Percentiles rank a stretch among this genome's conserved stretches.
Evolutionary conservation across 108 stramenopile genomes (phyloP).

Genomic region (Schizochytrium sp.): DNA sequence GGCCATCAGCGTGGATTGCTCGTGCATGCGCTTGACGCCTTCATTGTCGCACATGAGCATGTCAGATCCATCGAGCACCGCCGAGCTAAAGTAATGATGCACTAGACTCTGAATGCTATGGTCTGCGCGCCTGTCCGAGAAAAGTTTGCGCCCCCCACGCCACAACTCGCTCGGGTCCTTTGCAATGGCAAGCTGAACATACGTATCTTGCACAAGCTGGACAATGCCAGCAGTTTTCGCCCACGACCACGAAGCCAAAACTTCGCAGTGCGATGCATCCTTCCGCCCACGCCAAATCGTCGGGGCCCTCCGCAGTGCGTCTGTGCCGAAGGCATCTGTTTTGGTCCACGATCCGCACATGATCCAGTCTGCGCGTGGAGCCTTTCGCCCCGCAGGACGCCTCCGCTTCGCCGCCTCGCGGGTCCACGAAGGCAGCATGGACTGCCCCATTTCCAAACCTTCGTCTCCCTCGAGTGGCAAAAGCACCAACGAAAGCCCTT

Average conservation of each 20-base stretch:
- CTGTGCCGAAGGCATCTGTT: background rate
- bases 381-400: background rate
- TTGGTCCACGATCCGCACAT: background rate
- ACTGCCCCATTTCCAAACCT: background rate
- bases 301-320: background rate
- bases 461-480: background rate
- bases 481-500: background rate
- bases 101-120: background rate
- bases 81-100: background rate
- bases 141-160: background rate
- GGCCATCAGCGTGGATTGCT: background rate
- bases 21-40: background rate
- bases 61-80: background rate
- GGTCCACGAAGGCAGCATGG: background rate
- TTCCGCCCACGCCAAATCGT: background rate
- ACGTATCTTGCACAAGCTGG: background rate
- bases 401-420: background rate
- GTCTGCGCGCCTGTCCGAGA: background rate
- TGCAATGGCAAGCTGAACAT: background rate
- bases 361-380: background rate
- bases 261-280: background rate
- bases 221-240: background rate
- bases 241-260: background rate
- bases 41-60: constrained; percentile 9
- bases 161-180: background rate